A percentile compares a stretch with the other conserved stretches of the same genome.
These are phyloP conservation scores for Ustilago vetiveriae DNA, from an alignment of 1,284 basidiomycete species.

Conservation along the genomic window DNA sequence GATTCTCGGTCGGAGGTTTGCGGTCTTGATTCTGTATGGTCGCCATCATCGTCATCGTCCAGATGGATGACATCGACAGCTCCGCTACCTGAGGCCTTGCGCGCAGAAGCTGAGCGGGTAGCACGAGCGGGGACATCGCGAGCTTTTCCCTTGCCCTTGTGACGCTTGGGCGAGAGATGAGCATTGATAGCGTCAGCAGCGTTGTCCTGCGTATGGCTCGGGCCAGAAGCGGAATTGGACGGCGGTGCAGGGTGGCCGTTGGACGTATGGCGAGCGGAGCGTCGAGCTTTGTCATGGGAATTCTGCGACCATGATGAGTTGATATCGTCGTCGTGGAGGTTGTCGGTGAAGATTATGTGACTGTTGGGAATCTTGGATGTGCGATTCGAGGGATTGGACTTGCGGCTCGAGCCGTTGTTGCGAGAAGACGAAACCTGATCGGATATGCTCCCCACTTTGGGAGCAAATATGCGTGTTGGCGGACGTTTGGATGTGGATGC, in stretches of 20 bases:
- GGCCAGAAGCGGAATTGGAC: not conserved
- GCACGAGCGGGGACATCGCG: not conserved
- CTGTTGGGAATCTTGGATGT: not conserved
- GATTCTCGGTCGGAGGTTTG: not conserved
- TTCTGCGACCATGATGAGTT: not conserved
- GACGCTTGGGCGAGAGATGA: not conserved
- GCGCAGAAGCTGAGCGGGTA: constrained; percentile 4
- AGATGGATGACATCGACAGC: constrained; percentile 8
- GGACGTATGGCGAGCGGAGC: not conserved
- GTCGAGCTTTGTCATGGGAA: not conserved
- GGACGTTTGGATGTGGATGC: too few species aligned
- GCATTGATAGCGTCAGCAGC: not conserved
- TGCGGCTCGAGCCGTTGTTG: not conserved
- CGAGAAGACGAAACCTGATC: not conserved
- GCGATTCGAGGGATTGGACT: not conserved
- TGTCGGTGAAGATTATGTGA: not conserved
- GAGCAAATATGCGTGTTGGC: too few species aligned
- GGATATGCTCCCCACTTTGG: constrained; percentile 8
- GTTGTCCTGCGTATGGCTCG: not conserved
- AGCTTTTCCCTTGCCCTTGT: constrained; percentile 29
- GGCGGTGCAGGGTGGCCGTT: not conserved
- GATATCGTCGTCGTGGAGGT: not conserved
- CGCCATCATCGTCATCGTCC: constrained; percentile 8
- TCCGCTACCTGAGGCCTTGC: constrained; percentile 2
- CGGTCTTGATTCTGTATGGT: not conserved